Evolutionary conservation across 768 basidiomycete genomes (phyloP), one percentile per base, ranked within the genome.

Genomic region (Phanerodontia chrysosporium): DNA sequence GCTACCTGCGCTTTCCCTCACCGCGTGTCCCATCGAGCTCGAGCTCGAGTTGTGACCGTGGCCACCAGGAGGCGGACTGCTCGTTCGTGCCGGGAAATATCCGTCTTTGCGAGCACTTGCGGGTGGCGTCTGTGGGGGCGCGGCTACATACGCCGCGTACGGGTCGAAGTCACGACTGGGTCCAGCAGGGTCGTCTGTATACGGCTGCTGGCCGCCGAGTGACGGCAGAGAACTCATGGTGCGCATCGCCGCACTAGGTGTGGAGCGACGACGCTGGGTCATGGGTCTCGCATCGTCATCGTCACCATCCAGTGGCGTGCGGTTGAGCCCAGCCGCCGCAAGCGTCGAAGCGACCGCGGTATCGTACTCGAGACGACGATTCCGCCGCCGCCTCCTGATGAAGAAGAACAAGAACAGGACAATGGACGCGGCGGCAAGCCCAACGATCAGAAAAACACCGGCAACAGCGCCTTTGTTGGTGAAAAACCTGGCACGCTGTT

Each of bases 371-470:
- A 86, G 70, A 51, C 78, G 75, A 32, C 73, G 78, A 44, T 79
- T 83, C 30, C 84, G 78, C 48, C 86, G 80, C 60, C 86, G 82
- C 49, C 87, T 81, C 25, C 85, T 84, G 56, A 89, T 69, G 52
- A 83, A 86, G 68, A 91, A 90, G 63, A 89, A 72, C 57, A 87
- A 76, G 80, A 83, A 90, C 49, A 91, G 76, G 42, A 84, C 66
- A 56, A 84, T 91, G 49, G 80, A 84, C 22, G 82, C 85, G 28
- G 75, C 85, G 3, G 91, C 87, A 21, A 98, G 78, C 28, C 94
- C 95, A 18, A 95, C 90, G 16, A 94, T 85, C 39, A 92, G 83
- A 66, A 97, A 98, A 8, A 94, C 90, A 46, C 91, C 96, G 1
- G 89, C 89, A 2, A 98, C 94, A 12, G 94, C 95, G 21, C 93